Conservation (phyloP, 441 rosid species). For the Syzygium malaccense region DNA sequence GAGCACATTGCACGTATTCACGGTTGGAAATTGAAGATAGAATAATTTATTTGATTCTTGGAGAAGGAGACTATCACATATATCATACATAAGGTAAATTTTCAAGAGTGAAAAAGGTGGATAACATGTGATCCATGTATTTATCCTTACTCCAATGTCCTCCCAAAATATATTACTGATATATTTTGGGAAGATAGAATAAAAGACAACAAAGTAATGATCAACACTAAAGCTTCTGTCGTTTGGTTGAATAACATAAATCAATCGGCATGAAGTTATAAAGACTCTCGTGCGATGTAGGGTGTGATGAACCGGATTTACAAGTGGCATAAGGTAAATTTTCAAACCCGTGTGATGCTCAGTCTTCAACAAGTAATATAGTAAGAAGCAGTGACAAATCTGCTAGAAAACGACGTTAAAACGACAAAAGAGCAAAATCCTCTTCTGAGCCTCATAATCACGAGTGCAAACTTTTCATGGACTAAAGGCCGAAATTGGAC, state of each 20-base stretch:
- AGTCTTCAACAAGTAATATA: background rate
- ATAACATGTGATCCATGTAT: background rate
- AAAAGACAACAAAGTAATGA: background rate
- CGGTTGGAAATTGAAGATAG: too few species aligned
- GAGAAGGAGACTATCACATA: background rate
- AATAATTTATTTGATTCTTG: too few species aligned
- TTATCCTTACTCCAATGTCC: too few species aligned
- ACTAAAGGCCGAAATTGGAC: background rate
- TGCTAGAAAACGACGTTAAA: background rate
- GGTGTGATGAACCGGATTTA: rapidly evolving
- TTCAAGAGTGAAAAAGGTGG: background rate
- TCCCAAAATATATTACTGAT: background rate
- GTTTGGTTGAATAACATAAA: too few species aligned
- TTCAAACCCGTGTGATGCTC: rapidly evolving
- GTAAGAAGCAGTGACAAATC: background rate
- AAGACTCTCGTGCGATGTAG: rapidly evolving
- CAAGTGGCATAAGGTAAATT: background rate
- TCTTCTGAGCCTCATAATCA: too few species aligned
- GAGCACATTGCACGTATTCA: too few species aligned
- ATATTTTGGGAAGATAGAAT: background rate
- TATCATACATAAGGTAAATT: background rate
- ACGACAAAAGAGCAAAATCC: background rate
- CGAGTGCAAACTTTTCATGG: background rate
- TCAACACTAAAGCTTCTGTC: too few species aligned
- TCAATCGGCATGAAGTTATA: too few species aligned